Evolutionary conservation across 2,329 filamentous ascomycete species (phyloP).

Genomic region (Xylaria sp.): DNA sequence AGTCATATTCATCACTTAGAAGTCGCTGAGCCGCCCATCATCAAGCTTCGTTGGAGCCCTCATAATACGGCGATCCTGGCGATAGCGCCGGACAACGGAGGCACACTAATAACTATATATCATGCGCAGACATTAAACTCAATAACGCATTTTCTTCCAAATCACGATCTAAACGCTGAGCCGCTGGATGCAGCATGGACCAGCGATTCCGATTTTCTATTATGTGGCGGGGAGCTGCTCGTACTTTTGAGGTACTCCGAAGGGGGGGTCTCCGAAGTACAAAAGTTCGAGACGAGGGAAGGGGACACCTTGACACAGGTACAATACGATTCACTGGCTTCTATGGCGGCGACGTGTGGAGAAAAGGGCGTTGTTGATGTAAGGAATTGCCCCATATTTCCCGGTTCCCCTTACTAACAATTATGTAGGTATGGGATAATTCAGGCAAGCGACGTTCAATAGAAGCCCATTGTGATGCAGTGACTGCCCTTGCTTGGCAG

Average conservation of each 20-base stretch:
- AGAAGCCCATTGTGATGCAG: slow-evolving; percentile 66
- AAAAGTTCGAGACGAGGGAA: slow-evolving; percentile 63
- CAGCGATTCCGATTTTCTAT: slow-evolving; percentile 65
- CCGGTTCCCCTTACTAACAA: slow-evolving; percentile 7
- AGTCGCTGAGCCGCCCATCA: slow-evolving; percentile 67
- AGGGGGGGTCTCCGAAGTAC: slow-evolving; percentile 56
- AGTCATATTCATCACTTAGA: slow-evolving; percentile 63
- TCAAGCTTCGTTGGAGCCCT: slow-evolving; percentile 70
- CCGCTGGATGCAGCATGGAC: slow-evolving; percentile 70
- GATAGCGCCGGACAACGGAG: slow-evolving; percentile 65
- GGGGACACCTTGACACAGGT: slow-evolving; percentile 66
- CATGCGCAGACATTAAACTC: slow-evolving; percentile 56
- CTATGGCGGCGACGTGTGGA: slow-evolving; percentile 67
- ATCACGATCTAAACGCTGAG: slow-evolving; percentile 62
- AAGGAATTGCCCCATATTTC: slow-evolving; percentile 48
- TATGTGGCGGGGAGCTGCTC: slow-evolving; percentile 67
- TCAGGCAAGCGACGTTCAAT: slow-evolving; percentile 65
- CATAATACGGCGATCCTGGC: slow-evolving; percentile 64
- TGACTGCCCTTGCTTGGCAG: slow-evolving; percentile 70
- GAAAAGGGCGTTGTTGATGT: slow-evolving; percentile 70
- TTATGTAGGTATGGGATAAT: slow-evolving; percentile 63
- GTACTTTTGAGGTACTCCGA: slow-evolving; percentile 60
- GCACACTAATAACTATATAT: slow-evolving; percentile 66
- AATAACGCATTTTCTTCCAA: slow-evolving; percentile 58
- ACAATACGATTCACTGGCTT: slow-evolving; percentile 64